Evolutionary conservation across 768 basidiomycete species (phyloP), one percentile per base, ranked within the genome.

Genomic region (Tricholoma saponaceum): DNA sequence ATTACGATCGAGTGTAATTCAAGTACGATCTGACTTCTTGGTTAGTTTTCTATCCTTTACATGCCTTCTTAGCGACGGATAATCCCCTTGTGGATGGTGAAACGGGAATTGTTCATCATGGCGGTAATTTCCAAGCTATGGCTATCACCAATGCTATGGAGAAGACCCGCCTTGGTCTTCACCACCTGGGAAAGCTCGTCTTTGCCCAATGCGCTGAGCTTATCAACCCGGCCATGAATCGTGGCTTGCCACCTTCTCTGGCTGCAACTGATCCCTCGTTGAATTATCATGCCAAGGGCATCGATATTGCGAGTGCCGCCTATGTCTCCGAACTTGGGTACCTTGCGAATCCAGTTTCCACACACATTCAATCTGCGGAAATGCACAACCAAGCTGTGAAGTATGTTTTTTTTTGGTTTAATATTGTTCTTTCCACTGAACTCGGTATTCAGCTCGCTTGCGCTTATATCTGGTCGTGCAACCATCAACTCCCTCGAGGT

Each of bases 311-410:
- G 43, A 79, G 83, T 5, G 91, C 92, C 8, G 86, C 92, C 0
- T 94, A 95, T 67, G 81, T 86, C 2, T 78, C 86, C 47, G 92
- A 95, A 70, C 81, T 95, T 30, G 92, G 91, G 26, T 86, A 81
- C 66, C 80, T 93, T 23, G 92, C 89, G 18, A 90, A 83, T 73
- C 91, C 92, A 0, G 91, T 94, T 10, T 88, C 87, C 2, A 90
- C 90, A 0, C 87, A 89, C 62, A 84, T 92, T 51, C 90, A 94
- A 65, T 88, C 87, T 1, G 92, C 92, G 1, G 92, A 95, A 73
- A 91, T 93, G 89, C 90, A 92, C 67, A 95, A 95, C 63, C 92
- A 95, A 70, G 89, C 92, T 44, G 83, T 95, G 70, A 95, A 95
- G 89, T 91, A 61, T 59, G 88, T 76, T 5, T 53, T 33, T 26